A percentile compares a stretch with the other conserved stretches of the same genome.
Evolutionary conservation across 202 grass and related monocot genomes (phyloP).

Genomic region (Bolboschoenoplectus hybrid): DNA sequence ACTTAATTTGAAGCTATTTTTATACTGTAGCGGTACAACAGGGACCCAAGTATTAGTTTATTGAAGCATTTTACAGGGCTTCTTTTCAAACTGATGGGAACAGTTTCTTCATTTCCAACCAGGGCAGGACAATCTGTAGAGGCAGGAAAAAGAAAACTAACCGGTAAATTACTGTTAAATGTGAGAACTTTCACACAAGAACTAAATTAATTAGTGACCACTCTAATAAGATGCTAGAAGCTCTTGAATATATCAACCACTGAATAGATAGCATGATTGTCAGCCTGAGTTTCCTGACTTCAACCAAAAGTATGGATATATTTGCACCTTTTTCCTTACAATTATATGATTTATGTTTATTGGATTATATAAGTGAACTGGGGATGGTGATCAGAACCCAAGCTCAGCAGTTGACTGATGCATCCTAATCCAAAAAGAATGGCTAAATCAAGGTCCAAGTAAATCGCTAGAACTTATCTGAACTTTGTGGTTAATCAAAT

Average conservation of each 20-base stretch:
- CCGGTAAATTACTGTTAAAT: background rate
- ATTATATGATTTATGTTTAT: background rate
- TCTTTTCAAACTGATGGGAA: background rate
- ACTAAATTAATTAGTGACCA: background rate
- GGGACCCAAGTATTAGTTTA: conserved; percentile 25
- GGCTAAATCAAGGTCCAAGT: background rate
- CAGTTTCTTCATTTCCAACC: conserved; percentile 53
- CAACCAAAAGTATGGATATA: background rate
- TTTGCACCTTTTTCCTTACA: background rate
- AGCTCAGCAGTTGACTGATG: background rate
- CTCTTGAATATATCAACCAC: background rate
- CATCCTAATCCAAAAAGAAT: background rate
- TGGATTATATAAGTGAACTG: background rate
- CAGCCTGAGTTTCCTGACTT: background rate
- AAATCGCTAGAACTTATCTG: background rate
- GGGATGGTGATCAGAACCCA: background rate
- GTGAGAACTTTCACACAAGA: background rate
- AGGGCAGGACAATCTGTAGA: conserved; percentile 50
- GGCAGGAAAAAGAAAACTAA: background rate
- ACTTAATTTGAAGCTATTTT: conserved; percentile 23
- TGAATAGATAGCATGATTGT: background rate
- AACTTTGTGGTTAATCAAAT: background rate
- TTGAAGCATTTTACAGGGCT: background rate
- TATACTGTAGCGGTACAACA: conserved; percentile 12
- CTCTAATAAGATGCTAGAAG: background rate